A percentile compares a stretch with the other conserved stretches of the same genome.
Conservation (phyloP, 2,329 filamentous ascomycete species). For the Zasmidium angulare region DNA sequence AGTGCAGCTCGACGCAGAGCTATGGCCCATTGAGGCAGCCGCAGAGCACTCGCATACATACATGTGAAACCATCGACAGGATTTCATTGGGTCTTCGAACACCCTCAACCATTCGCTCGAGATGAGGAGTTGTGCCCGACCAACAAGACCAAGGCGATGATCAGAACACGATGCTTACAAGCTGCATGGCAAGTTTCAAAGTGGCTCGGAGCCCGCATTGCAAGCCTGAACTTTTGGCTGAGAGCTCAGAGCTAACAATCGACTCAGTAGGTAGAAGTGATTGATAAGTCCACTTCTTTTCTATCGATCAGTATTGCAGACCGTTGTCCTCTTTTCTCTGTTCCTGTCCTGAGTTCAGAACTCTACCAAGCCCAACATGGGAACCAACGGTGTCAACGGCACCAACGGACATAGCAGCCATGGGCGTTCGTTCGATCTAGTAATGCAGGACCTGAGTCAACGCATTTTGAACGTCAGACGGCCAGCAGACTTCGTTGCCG, state of each 20-base stretch:
- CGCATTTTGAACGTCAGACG: neutral
- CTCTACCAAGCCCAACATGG: neutral
- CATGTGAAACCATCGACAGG: neutral
- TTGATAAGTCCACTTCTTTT: neutral
- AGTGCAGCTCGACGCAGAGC: neutral
- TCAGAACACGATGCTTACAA: neutral
- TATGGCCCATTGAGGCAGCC: neutral
- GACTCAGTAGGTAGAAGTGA: neutral
- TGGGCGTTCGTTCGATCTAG: slow-evolving; percentile 24
- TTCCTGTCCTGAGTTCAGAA: neutral
- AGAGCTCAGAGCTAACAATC: neutral
- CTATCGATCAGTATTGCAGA: too few relatives aligned
- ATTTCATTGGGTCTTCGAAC: neutral
- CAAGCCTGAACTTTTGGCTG: neutral
- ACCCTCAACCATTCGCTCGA: neutral
- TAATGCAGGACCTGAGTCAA: slow-evolving; percentile 4
- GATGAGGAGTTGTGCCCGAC: neutral
- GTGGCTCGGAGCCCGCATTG: neutral
- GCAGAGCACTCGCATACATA: neutral
- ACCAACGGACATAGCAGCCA: neutral
- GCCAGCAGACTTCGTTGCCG: slow-evolving; percentile 4
- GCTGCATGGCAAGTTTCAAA: neutral
- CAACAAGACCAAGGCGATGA: neutral
- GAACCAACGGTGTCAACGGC: neutral
- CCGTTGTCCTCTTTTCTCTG: neutral